Evolutionary conservation across 2,329 filamentous ascomycete genomes (phyloP).

Genomic region (Fusarium bulbicola): DNA sequence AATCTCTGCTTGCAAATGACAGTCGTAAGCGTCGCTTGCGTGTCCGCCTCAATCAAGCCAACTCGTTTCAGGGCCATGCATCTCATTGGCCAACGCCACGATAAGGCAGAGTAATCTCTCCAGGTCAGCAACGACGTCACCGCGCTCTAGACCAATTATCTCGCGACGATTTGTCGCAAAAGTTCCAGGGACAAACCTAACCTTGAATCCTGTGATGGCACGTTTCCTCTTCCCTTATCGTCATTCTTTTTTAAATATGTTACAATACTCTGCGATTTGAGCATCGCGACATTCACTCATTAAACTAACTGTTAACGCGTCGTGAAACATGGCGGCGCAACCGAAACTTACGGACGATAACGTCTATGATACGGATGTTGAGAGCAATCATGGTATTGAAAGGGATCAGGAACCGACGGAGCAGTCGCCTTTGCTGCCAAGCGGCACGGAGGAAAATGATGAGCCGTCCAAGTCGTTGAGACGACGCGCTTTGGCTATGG

Average conservation of each 20-base stretch:
- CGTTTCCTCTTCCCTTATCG: background rate
- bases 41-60: slow-evolving; percentile 7
- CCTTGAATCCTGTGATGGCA: slow-evolving; percentile 1
- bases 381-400: slow-evolving; percentile 10
- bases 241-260: slow-evolving; percentile 6
- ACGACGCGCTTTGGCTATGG: slow-evolving; percentile 45
- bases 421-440: slow-evolving; percentile 33
- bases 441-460: slow-evolving; percentile 21
- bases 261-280: background rate
- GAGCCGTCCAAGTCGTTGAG: slow-evolving; percentile 41
- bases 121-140: slow-evolving; percentile 20
- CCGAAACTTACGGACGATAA: background rate
- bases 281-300: background rate
- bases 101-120: slow-evolving; percentile 18
- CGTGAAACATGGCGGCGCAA: slow-evolving; percentile 3
- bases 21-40: slow-evolving; percentile 26
- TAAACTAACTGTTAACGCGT: background rate
- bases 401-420: slow-evolving; percentile 20
- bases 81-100: background rate
- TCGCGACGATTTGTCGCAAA: slow-evolving; percentile 11
- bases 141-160: slow-evolving; percentile 5
- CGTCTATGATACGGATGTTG: slow-evolving; percentile 11
- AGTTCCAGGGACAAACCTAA: slow-evolving; percentile 23
- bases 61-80: background rate
- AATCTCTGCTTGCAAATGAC: background rate